phyloP scores from a whole-genome alignment of 306 rosid genomes.

The Acacia confusa region DNA sequence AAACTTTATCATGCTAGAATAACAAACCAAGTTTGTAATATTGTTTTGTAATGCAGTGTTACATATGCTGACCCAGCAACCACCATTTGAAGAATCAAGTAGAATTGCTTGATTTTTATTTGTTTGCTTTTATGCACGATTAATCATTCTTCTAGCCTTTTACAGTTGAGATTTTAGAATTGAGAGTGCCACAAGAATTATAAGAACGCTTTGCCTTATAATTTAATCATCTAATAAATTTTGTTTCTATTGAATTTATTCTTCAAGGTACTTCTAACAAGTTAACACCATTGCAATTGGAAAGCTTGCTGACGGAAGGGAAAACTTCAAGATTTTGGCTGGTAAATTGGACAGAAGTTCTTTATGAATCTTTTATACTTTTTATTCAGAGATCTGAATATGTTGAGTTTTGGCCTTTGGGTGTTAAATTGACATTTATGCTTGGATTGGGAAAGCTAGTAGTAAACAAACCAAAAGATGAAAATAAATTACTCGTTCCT shows the following conservation, averaged over 20 bases:
- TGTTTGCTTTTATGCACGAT: constrained; percentile 21
- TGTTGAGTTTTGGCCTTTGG: constrained; percentile 8
- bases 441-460: constrained; percentile 7
- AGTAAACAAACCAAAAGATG: constrained; percentile 1
- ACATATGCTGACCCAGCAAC: constrained; percentile 77
- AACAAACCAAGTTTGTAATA: constrained; percentile 15
- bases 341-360: constrained; percentile 52
- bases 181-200: background rate
- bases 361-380: constrained; percentile 27
- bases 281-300: constrained; percentile 89
- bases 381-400: constrained; percentile 1
- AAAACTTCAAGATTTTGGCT: constrained; percentile 77
- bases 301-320: constrained; percentile 84
- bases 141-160: constrained; percentile 11
- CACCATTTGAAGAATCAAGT: constrained; percentile 73
- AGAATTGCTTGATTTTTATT: constrained; percentile 30
- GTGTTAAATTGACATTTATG: background rate
- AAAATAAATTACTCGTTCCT: too few species aligned
- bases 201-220: constrained; percentile 6
- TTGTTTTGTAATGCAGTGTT: constrained; percentile 54
- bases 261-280: constrained; percentile 61
- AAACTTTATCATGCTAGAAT: constrained; percentile 21
- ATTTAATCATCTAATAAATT: constrained; percentile 29
- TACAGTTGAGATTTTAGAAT: background rate
- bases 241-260: constrained; percentile 19